phyloP scores from a whole-genome alignment of 768 basidiomycete genomes.

The Steccherinum ochraceum region DNA sequence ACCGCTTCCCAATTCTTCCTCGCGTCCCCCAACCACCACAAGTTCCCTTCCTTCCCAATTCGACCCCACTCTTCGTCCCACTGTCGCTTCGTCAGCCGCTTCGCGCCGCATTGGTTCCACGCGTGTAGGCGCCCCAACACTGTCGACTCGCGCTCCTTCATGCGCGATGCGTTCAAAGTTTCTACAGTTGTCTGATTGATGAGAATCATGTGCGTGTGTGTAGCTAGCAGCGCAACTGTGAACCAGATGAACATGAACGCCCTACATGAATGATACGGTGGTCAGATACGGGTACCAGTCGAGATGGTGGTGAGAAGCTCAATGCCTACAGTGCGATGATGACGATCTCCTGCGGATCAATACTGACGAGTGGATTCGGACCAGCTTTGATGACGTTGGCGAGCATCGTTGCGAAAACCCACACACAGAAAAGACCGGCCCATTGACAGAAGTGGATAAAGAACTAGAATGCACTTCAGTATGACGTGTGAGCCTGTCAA shows the following conservation, averaged over 20 bases:
- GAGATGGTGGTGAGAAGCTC: neutral
- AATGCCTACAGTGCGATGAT: slow-evolving; percentile 64
- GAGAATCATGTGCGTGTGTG: slow-evolving; percentile 58
- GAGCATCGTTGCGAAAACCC: slow-evolving; percentile 57
- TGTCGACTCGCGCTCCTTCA: slow-evolving; percentile 58
- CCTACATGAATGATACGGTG: slow-evolving; percentile 35
- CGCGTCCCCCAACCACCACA: slow-evolving; percentile 76
- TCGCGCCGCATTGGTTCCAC: slow-evolving; percentile 55
- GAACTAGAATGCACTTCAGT: slow-evolving; percentile 43
- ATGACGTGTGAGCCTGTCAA: neutral
- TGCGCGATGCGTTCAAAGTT: slow-evolving; percentile 47
- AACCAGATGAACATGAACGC: slow-evolving; percentile 70
- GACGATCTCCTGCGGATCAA: slow-evolving; percentile 68
- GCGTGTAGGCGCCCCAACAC: slow-evolving; percentile 44
- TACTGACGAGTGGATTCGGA: slow-evolving; percentile 15
- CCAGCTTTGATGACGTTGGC: slow-evolving; percentile 37
- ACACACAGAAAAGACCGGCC: slow-evolving; percentile 50
- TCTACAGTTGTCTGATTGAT: slow-evolving; percentile 78
- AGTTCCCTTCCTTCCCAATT: slow-evolving; percentile 66
- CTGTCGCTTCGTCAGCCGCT: slow-evolving; percentile 32
- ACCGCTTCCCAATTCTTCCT: slow-evolving; percentile 69
- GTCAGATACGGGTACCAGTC: slow-evolving; percentile 1
- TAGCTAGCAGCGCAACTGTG: slow-evolving; percentile 44
- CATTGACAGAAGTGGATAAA: slow-evolving; percentile 80
- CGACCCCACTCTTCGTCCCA: slow-evolving; percentile 86